A percentile compares a stretch with the other conserved stretches of the same genome.
Conservation (phyloP, 306 rosid species). For the Corylus heterophylla region DNA sequence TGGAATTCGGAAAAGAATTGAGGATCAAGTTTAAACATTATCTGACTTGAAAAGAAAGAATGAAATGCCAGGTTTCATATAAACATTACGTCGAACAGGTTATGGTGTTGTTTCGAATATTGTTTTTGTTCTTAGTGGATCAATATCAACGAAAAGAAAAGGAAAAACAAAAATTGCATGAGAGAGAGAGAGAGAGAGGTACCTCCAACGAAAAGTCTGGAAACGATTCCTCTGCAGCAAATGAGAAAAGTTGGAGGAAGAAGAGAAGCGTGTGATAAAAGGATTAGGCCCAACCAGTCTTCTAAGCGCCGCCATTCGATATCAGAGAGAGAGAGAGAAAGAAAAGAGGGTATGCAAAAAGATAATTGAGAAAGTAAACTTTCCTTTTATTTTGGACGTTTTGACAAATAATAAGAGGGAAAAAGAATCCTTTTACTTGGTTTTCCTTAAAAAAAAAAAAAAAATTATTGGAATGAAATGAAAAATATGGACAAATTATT, state of each 20-base stretch:
- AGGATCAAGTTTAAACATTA: not conserved
- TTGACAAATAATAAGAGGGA: no score
- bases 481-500: no score
- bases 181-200: slow-evolving; percentile 7
- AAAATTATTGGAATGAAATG: no score
- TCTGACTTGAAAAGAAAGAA: not conserved
- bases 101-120: not conserved
- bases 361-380: no score
- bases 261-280: slow-evolving; percentile 21
- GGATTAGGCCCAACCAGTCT: slow-evolving; percentile 20
- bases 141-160: not conserved
- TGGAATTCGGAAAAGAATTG: not conserved
- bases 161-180: not conserved
- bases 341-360: no score
- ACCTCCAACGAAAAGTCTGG: slow-evolving; percentile 65
- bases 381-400: no score
- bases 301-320: slow-evolving; percentile 38
- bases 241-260: slow-evolving; percentile 45
- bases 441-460: no score
- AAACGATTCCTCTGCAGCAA: slow-evolving; percentile 38
- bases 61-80: not conserved
- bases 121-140: not conserved
- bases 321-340: not conserved
- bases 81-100: slow-evolving; percentile 25
- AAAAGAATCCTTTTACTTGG: no score